Conservation (phyloP, 306 rosid species). For the Delonix regia region DNA sequence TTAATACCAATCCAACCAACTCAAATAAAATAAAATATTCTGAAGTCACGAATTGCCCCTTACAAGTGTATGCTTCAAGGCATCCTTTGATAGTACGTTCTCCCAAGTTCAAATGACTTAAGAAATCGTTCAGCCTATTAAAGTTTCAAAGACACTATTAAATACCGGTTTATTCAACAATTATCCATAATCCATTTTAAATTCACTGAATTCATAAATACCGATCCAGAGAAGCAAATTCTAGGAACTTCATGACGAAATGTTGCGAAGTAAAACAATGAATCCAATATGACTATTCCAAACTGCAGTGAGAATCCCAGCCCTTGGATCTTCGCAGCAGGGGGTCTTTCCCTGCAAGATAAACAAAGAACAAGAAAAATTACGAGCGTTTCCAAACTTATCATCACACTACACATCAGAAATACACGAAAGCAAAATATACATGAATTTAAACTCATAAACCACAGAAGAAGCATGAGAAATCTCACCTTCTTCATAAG, state of each 20-base stretch:
- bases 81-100: constrained; percentile 88
- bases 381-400: not conserved
- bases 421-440: not conserved
- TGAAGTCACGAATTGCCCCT: constrained; percentile 40
- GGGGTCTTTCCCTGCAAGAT: constrained; percentile 25
- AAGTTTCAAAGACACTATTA: not conserved
- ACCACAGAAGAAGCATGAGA: not conserved
- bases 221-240: constrained; percentile 86
- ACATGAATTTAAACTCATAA: not conserved
- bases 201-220: constrained; percentile 37
- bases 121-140: constrained; percentile 73
- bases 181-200: constrained; percentile 9
- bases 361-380: not conserved
- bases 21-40: not conserved
- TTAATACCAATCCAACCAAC: constrained; percentile 24
- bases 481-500: not conserved
- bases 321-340: not conserved
- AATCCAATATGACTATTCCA: not conserved
- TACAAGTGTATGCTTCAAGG: constrained; percentile 96
- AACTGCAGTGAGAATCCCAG: constrained; percentile 25
- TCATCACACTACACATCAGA: not conserved
- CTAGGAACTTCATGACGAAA: constrained; percentile 78
- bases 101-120: constrained; percentile 79
- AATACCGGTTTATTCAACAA: not conserved
- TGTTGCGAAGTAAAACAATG: not conserved